Evolutionary conservation across 331 rosid genomes (phyloP), one percentile per base, ranked within the genome.

Genomic region (Quercus phellos): DNA sequence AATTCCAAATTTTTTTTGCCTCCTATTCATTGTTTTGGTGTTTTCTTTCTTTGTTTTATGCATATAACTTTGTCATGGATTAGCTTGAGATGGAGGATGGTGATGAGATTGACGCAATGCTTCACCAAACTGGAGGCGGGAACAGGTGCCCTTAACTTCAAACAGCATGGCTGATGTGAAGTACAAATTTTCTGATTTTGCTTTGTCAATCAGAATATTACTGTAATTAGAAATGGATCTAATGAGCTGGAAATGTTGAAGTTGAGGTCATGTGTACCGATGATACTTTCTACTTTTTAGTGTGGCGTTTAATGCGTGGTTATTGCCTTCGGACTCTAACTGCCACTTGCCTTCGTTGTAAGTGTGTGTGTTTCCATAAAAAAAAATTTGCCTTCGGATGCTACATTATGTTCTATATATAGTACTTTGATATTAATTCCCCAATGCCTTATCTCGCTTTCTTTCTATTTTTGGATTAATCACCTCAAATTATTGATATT

Each of bases 91-190:
- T 90, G 96, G 90, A 89, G 72, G 91, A 90, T 8, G 91, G 90
- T 18, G 93, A 90, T 54, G 96, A 89, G 84, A 87, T 90, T 10
- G 95, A 88, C 82, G 95, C 95, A 18, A 88, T 90, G 95, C 75
- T 88, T 71, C 95, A 88, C 72, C 91, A 87, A 80, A 88, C 85
- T 0, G 93, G 93, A 68, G 92, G 85, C 26, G 86, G 85, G 67
- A 24, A 22, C 10, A 27, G 64, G 51, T 7, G 26, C 26, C 71
- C 71, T 34, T 66, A 66, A 34, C 71, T 66, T 66, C 71, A 66
- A 66, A 1, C 16, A 66, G 5, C 22, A 3, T 32, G 71, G 22
- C 51, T 1, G 42, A 6, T 32, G 27, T 66, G 51, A 32, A 32
- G 24, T 66, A 22, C 26, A 66, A 34, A 34, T 22, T 18, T 61